Base-by-base conservation (phyloP, 1,284 basidiomycete species). In the Ganoderma lingzhi region DNA sequence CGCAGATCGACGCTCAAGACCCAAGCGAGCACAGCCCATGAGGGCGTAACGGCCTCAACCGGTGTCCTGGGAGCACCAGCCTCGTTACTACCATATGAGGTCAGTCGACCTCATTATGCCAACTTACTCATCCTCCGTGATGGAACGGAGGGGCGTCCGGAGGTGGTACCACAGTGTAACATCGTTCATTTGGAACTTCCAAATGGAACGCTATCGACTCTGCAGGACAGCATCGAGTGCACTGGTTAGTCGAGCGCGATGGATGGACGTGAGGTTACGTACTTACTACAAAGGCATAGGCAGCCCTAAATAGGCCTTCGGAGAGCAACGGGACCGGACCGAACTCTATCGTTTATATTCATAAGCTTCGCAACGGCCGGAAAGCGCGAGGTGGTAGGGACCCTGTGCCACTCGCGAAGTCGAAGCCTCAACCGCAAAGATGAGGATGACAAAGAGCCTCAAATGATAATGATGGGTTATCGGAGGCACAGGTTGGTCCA, bases 161-260 rank as follows among this genome's bases (percentile, higher is more conserved):
- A 19, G 15, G 35, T 39, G 56, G 19, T 59, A 59, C 56, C 56
- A 59, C 56, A 59, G 35, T 59, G 17, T 39, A 59, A 59, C 56
- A 59, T 39, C 19, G 56, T 59, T 59, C 56, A 59, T 59, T 19
- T 35, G n/a, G 56, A 37, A n/a, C 19, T 59, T 39, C 56, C 19
- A 35, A 4, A n/a, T 39, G 19, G 56, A 59, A 59, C 17, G 17
- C 19, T 19, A 6, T 12, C 6, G 8, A 5, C 19, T 23, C 39
- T 42, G 39, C 23, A 17, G 23, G 39, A 41, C 37, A 61, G 39
- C 37, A 41, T 41, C 23, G 37, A 60, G 23, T 51, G n/a, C 28
- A 39, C 58, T 39, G 58, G 58, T 61, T 61, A 61, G 39, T 42
- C 14, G 39, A 42, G 23, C 59, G 41, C n/a, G n/a, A 41, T 4